Evolutionary conservation across 1,284 basidiomycete species (phyloP), one percentile per base, ranked within the genome.

Genomic region (Anthracocystis walkeri): DNA sequence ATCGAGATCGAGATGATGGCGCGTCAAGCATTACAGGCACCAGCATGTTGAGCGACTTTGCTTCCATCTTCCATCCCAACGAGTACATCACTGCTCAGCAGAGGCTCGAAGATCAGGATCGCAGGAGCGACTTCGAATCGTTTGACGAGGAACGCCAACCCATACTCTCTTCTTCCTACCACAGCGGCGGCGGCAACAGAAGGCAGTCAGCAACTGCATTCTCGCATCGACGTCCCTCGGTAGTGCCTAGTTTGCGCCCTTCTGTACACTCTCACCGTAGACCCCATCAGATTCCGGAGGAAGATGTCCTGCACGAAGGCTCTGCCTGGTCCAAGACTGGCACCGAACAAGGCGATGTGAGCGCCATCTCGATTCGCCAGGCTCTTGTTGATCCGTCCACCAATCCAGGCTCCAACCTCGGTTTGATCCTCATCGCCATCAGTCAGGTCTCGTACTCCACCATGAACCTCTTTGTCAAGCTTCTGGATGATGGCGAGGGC

Each of bases 391-490:
- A 66, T 33, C 66, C 65, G 2, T 69, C 65, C 33, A 65, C 69
- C 29, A 59, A 55, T 5, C 77, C 77, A 1, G 70, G 74, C 25
- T 65, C 68, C 21, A 78, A 78, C 52, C 68, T 66, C 20, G 77
- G 77, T 25, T 44, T 78, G 23, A 41, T 78, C 25, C 54, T 78
- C 4, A 69, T 78, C 44, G 73, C 70, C 20, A 41, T 78, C 49
- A 71, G 68, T 40, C 77, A 78, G 45, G 57, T 76, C n/a, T 58
- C 65, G n/a, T 78, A 78, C 38, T 72, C 61, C 21, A 75, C 75
- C 56, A 90, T 90, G 88, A 89, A 89, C 63, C 87, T 90, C 2
- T 86, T 87, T 14, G 90, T 91, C 60, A 91, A 91, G 85, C 87
- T 87, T 58, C 82, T 92, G 64, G 77, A 79, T 46, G 67, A 70